phyloP scores from a whole-genome alignment of 305 asterid species.

The Fraxinus nigra region DNA sequence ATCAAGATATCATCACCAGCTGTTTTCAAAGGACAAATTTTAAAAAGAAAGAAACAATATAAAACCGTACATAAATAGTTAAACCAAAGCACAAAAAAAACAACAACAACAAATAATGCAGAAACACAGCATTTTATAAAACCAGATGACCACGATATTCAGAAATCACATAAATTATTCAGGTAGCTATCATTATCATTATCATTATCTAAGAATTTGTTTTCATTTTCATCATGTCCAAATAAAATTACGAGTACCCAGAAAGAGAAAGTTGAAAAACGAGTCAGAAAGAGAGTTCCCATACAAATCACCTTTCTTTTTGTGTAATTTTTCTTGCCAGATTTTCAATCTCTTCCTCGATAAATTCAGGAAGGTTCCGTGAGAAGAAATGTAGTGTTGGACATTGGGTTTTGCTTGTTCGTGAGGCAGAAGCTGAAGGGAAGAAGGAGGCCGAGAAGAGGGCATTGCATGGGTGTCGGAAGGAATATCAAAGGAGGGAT shows the following conservation, averaged over 20 bases:
- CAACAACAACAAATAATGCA: not conserved
- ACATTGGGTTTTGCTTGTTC: slow-evolving; percentile 6
- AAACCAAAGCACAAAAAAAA: not conserved
- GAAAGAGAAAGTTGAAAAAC: not conserved
- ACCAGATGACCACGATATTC: not conserved
- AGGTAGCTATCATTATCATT: not conserved
- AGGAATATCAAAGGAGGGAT: slow-evolving; percentile 12
- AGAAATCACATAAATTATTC: not conserved
- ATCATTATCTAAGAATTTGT: not conserved
- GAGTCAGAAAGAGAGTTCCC: not conserved
- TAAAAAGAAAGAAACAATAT: slow-evolving; percentile 12
- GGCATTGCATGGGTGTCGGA: slow-evolving; percentile 38
- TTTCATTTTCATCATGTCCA: not conserved
- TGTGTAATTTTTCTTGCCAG: not conserved
- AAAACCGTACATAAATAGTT: slow-evolving; percentile 9
- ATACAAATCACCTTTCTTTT: not conserved
- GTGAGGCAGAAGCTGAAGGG: slow-evolving; percentile 9
- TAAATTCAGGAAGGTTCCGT: slow-evolving; percentile 16
- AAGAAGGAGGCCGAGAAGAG: slow-evolving; percentile 7
- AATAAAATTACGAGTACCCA: not conserved
- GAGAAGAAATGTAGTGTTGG: slow-evolving; percentile 15
- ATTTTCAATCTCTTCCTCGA: not conserved
- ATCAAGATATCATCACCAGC: slow-evolving; percentile 8
- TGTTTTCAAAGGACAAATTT: not conserved
- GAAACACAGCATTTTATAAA: not conserved